These are phyloP conservation scores for Penicillium griseofulvum DNA, from an alignment of 2,329 filamentous ascomycete species.

Conservation along the genomic window DNA sequence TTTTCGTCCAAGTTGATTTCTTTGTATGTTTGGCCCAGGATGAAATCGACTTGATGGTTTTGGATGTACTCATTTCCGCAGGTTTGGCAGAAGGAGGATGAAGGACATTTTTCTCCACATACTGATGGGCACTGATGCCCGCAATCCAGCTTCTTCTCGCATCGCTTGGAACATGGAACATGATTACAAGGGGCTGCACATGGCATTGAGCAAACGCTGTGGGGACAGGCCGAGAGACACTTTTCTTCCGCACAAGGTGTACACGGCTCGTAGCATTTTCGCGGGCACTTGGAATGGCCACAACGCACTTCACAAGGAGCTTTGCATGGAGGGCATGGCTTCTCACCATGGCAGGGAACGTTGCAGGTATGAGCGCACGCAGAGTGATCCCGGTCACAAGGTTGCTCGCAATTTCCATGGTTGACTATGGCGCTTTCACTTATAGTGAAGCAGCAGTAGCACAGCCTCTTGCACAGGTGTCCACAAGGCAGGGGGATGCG, in stretches of 20 bases:
- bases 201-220: slow-evolving; percentile 52
- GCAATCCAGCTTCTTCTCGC: slow-evolving; percentile 53
- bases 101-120: slow-evolving; percentile 64
- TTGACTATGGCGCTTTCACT: slow-evolving; percentile 32
- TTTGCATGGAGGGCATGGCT: slow-evolving; percentile 29
- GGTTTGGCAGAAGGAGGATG: slow-evolving; percentile 53
- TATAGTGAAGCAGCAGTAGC: slow-evolving; percentile 48
- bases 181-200: slow-evolving; percentile 68
- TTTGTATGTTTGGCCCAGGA: slow-evolving; percentile 54
- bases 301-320: slow-evolving; percentile 56
- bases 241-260: slow-evolving; percentile 56
- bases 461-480: slow-evolving; percentile 54
- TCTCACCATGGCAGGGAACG: slow-evolving; percentile 51
- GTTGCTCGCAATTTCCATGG: slow-evolving; percentile 45
- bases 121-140: slow-evolving; percentile 64
- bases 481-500: slow-evolving; percentile 53
- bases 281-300: slow-evolving; percentile 56
- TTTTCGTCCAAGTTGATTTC: slow-evolving; percentile 59
- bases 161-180: slow-evolving; percentile 63
- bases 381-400: slow-evolving; percentile 52
- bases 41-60: slow-evolving; percentile 54
- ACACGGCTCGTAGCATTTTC: slow-evolving; percentile 60
- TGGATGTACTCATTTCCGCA: slow-evolving; percentile 50
- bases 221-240: slow-evolving; percentile 58
- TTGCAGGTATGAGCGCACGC: slow-evolving; percentile 59